phyloP scores from a whole-genome alignment of 768 basidiomycete genomes.

The Peribolospora baueri region DNA sequence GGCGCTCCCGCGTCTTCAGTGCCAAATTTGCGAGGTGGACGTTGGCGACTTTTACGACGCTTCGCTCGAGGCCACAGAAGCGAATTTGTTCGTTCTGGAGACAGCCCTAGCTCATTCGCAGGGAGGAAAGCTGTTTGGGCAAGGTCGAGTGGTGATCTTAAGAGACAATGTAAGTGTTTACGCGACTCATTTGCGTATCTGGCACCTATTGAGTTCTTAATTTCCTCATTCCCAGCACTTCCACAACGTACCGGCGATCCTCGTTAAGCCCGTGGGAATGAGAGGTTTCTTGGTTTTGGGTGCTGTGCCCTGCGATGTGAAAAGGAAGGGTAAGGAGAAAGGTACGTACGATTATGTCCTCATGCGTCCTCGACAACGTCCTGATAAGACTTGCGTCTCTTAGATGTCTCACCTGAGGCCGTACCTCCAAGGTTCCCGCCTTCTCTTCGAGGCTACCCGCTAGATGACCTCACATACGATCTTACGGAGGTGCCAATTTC shows the following conservation, averaged over 20 bases:
- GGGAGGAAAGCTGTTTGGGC: constrained; percentile 38
- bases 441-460: constrained; percentile 23
- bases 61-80: constrained; percentile 6
- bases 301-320: constrained; percentile 7
- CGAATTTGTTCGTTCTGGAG: neutral
- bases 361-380: neutral
- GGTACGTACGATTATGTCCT: neutral
- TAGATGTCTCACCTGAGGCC: constrained; percentile 35
- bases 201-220: neutral
- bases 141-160: constrained; percentile 52
- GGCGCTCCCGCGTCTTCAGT: constrained; percentile 38
- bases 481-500: constrained; percentile 37
- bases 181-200: neutral
- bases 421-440: constrained; percentile 63
- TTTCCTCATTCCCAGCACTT: constrained; percentile 6
- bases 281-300: constrained; percentile 12
- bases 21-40: constrained; percentile 30
- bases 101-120: constrained; percentile 32
- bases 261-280: constrained; percentile 10
- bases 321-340: neutral
- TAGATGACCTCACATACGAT: constrained; percentile 39
- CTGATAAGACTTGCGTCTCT: neutral
- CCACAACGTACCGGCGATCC: constrained; percentile 8
- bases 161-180: too few relatives aligned
- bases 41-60: constrained; percentile 7